Evolutionary conservation across 257 asterid species (phyloP).

Genomic region (Verbascum thapsus): DNA sequence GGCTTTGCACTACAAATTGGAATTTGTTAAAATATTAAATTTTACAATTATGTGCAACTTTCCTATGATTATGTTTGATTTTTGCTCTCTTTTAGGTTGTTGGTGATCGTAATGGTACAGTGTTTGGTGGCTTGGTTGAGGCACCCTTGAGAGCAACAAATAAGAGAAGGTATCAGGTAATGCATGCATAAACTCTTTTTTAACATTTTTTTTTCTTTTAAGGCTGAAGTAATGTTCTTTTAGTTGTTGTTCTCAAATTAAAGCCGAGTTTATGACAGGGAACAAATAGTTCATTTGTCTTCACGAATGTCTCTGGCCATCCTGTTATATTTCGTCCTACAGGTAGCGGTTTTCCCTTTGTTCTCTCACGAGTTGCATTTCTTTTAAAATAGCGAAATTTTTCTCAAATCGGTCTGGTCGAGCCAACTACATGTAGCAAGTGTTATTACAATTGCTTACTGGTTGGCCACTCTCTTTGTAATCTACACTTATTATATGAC

Average conservation of each 20-base stretch:
- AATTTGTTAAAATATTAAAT: too few relatives aligned
- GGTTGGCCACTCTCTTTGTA: too few relatives aligned
- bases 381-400: neutral
- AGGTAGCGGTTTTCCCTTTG: constrained; percentile 47
- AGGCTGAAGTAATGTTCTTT: constrained; percentile 12
- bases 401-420: too few relatives aligned
- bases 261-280: constrained; percentile 54
- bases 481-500: too few relatives aligned
- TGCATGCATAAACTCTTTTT: constrained; percentile 14
- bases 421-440: too few relatives aligned
- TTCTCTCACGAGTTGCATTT: constrained; percentile 23
- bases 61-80: constrained; percentile 9
- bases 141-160: constrained; percentile 82
- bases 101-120: constrained; percentile 85
- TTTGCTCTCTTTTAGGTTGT: constrained; percentile 60
- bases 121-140: constrained; percentile 95
- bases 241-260: constrained; percentile 20
- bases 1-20: neutral
- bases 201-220: too few relatives aligned
- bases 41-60: neutral
- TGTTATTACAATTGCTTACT: too few relatives aligned
- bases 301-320: constrained; percentile 71
- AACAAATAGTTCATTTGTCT: constrained; percentile 70
- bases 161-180: constrained; percentile 86
- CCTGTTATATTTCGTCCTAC: constrained; percentile 78